Base-by-base conservation (phyloP, 1,284 basidiomycete species). In the Hemileia vastatrix region DNA sequence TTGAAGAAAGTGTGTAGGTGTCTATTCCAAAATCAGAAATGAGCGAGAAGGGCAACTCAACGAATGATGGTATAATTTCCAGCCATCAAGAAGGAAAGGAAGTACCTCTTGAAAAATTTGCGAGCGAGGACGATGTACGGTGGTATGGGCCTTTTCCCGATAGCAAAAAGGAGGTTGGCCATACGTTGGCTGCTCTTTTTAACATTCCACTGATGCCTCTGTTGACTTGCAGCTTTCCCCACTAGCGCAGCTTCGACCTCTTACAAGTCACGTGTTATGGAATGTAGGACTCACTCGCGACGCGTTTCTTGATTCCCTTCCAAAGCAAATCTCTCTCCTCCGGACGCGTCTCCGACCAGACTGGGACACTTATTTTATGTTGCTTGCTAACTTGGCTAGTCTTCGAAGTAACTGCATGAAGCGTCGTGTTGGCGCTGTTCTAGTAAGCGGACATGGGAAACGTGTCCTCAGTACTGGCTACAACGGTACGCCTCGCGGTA, bases 281-380 rank as follows among this genome's bases (percentile, higher is more conserved):
- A n/a, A n/a, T n/a, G n/a, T n/a, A n/a, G n/a, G n/a, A n/a, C n/a
- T n/a, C n/a, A n/a, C n/a, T n/a, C n/a, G n/a, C n/a, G n/a, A n/a
- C n/a, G n/a, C n/a, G n/a, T n/a, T n/a, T n/a, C n/a, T n/a, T 71
- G 5, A 58, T 68, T 21, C 65, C 66, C 1, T 59, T 69, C 86
- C 59, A 70, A 78, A 0, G 71, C 95, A 32, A 80, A 93, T 71
- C 76, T 93, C 3, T 71, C 84, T 19, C 82, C 91, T 70, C 77
- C 81, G 5, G 84, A 87, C 31, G 68, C 82, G 88, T 54, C 77
- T 95, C 36, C 80, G 92, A 40, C 92, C 92, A 0, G 82, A 83
- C 6, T 96, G 92, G 92, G 92, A 96, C 76, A 83, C 85, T 0
- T 96, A 96, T 78, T 96, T 96, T 75, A 96, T 95, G 92, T 90